Evolutionary conservation across 176 grass and related monocot genomes (phyloP), one percentile per base, ranked within the genome.

Genomic region (Puccinellia tenuiflora): DNA sequence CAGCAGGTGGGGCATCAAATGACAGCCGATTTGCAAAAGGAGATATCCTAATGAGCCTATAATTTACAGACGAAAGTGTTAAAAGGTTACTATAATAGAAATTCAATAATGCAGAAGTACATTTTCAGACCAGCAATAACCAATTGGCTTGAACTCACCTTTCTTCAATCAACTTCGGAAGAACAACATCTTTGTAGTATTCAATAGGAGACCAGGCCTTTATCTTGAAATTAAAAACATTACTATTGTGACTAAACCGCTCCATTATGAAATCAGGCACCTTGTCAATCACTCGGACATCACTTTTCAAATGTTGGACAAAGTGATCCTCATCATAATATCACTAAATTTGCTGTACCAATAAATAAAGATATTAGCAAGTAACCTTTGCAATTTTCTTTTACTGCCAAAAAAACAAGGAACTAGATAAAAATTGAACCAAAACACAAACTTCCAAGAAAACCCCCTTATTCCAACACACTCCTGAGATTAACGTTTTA

Each of bases 151-250:
- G 9, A 62, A 81, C 87, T 80, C 75, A 96, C 97, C 84, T 99
- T 92, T 99, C 97, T 85, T 99, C 93, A 26, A 90, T 79, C 77
- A 99, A 63, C 50, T 96, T 99, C 43, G 93, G 97, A 50, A 99
- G 97, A 85, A 99, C 89, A 84, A 15, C 77, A 83, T 94, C 91
- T 78, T 84, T 91, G 60, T 99, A 99, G 73, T 89, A 99, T 28
- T 90, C 85, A 79, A 99, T 87, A 46, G 93, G 82, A 69, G 93
- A 90, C 91, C 91, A 99, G 79, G 93, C 97, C 89, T 94, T 99
- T 79, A 99, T 92, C 83, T 99, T 99, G 93, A 99, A 99, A 80
- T 99, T 96, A 85, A 87, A 90, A 43, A 87, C 97, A 81, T 99
- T 99, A 84, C 89, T 99, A 77, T 99, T 99, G 84, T 92, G 68